phyloP scores from a whole-genome alignment of 2,329 filamentous ascomycete genomes.

The Chrysoporthe puriensis region DNA sequence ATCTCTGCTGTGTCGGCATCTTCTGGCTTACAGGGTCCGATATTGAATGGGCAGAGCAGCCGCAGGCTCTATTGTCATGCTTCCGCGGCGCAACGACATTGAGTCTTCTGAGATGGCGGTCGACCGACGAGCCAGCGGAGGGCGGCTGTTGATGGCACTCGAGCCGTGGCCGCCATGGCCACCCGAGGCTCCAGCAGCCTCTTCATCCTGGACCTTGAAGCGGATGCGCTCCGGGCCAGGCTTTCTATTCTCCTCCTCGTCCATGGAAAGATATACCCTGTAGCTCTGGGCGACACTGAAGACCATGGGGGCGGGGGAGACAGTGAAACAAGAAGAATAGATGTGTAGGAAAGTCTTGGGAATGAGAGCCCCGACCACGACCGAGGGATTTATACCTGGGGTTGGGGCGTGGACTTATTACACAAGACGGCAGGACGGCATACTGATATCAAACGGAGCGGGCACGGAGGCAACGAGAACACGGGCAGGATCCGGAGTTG shows the following conservation, averaged over 20 bases:
- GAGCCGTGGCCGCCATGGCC: constrained; percentile 7
- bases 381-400: constrained; percentile 21
- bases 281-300: constrained; percentile 22
- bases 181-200: neutral
- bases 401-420: neutral
- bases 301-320: constrained; percentile 4
- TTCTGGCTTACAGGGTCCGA: constrained; percentile 50
- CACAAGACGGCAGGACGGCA: neutral
- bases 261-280: constrained; percentile 20
- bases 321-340: neutral
- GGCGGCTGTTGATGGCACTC: neutral
- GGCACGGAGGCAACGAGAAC: constrained; percentile 14
- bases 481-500: neutral
- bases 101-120: constrained; percentile 24
- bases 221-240: constrained; percentile 23
- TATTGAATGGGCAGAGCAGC: constrained; percentile 57
- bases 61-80: constrained; percentile 42
- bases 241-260: constrained; percentile 2
- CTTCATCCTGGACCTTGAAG: constrained; percentile 23
- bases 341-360: neutral
- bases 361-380: neutral
- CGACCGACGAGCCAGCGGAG: constrained; percentile 17
- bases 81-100: constrained; percentile 14
- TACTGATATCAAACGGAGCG: neutral
- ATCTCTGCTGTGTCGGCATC: neutral